phyloP scores from a whole-genome alignment of 2,329 filamentous ascomycete genomes.

The Boeremia lycopersici region DNA sequence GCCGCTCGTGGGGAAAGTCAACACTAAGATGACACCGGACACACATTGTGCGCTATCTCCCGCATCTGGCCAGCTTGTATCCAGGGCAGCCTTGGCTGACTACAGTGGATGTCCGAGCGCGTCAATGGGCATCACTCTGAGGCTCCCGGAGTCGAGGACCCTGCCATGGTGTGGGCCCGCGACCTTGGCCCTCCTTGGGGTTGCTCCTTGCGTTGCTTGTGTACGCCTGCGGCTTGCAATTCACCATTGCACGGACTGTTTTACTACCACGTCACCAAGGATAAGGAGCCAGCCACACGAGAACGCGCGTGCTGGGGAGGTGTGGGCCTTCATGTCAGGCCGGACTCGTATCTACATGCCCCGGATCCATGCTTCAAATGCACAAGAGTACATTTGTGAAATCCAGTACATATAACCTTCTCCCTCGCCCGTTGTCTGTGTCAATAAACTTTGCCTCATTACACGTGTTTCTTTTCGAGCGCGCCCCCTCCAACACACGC shows the following conservation, averaged over 20 bases:
- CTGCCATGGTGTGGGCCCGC: slow-evolving; percentile 31
- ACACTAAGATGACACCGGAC: slow-evolving; percentile 26
- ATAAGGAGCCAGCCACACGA: slow-evolving; percentile 30
- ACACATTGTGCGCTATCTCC: slow-evolving; percentile 20
- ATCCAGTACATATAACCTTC: slow-evolving; percentile 24
- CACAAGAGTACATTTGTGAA: slow-evolving; percentile 26
- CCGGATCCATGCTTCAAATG: slow-evolving; percentile 22
- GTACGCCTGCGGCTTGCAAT: slow-evolving; percentile 33
- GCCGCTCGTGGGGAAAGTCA: slow-evolving; percentile 16
- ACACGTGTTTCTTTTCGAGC: slow-evolving; percentile 23
- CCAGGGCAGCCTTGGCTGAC: slow-evolving; percentile 25
- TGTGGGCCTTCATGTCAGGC: slow-evolving; percentile 32
- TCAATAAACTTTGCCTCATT: slow-evolving; percentile 11
- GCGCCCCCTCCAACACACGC: slow-evolving; percentile 24
- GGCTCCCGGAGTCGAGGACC: slow-evolving; percentile 35
- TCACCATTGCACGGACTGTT: slow-evolving; percentile 38
- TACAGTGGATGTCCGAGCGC: slow-evolving; percentile 23
- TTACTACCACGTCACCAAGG: slow-evolving; percentile 46
- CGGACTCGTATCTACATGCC: slow-evolving; percentile 22
- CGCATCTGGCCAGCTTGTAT: slow-evolving; percentile 21
- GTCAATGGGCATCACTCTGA: slow-evolving; percentile 34
- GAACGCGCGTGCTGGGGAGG: slow-evolving; percentile 37
- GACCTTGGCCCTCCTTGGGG: slow-evolving; percentile 42
- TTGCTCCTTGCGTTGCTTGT: slow-evolving; percentile 47
- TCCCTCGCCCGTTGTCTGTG: slow-evolving; percentile 5